Conservation (phyloP, 495 filamentous ascomycete genomes). For the Neurospora hispaniola region DNA sequence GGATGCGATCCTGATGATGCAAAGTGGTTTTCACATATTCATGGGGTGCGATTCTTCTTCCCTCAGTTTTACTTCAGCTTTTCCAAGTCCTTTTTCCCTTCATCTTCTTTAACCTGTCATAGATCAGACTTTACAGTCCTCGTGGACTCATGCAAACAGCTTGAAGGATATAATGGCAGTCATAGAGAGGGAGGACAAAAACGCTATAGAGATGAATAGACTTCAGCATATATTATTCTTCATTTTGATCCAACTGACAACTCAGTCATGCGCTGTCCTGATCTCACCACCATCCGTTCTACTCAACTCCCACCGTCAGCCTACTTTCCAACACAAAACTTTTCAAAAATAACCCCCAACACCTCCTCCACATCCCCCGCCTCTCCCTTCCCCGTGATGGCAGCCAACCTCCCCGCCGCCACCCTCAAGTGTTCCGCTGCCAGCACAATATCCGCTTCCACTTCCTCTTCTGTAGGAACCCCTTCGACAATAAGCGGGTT, state of each 20-base stretch:
- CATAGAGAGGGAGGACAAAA: not conserved
- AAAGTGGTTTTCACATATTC: not conserved
- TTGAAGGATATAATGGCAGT: not conserved
- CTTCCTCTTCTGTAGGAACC: conserved; percentile 25
- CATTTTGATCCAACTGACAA: not conserved
- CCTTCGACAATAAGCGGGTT: conserved; percentile 1
- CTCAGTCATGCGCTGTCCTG: not conserved
- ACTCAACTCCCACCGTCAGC: not conserved
- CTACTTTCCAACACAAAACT: conserved; percentile 39
- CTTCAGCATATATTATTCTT: not conserved
- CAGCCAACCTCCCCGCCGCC: conserved; percentile 68
- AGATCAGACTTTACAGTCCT: not conserved
- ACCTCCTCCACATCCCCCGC: conserved; percentile 93
- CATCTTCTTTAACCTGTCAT: not conserved
- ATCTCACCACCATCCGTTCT: not conserved
- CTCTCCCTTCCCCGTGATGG: conserved; percentile 80
- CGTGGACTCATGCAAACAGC: not conserved
- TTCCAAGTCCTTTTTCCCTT: not conserved
- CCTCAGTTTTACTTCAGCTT: not conserved
- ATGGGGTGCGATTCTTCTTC: not conserved
- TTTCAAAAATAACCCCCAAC: conserved; percentile 94
- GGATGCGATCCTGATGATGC: not conserved
- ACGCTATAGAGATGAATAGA: not conserved
- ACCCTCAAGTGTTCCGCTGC: conserved; percentile 84
- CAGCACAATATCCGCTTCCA: conserved; percentile 67